These are phyloP conservation scores for Fraxinus baroniana DNA, from an alignment of 305 asterid species.

Conservation along the genomic window DNA sequence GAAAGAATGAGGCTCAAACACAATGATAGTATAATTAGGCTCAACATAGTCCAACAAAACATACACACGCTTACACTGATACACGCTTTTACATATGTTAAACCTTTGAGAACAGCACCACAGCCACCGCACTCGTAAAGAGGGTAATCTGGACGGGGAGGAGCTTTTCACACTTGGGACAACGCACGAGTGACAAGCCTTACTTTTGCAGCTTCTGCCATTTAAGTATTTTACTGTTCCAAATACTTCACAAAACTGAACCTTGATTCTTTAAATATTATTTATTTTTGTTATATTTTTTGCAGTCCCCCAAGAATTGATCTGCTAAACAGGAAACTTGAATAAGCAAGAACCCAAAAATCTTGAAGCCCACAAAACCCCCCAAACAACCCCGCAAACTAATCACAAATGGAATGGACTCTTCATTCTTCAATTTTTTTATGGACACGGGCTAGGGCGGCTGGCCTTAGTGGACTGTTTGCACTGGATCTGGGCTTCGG, in stretches of 20 bases:
- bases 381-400: too few relatives aligned
- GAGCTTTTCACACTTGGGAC: constrained; percentile 90
- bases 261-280: not conserved
- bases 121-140: constrained; percentile 90
- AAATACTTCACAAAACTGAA: constrained; percentile 20
- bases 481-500: too few relatives aligned
- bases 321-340: constrained; percentile 9
- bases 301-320: constrained; percentile 24
- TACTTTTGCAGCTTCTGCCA: constrained; percentile 65
- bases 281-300: constrained; percentile 3
- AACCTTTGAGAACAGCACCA: constrained; percentile 83
- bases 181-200: constrained; percentile 80
- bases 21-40: not conserved
- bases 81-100: not conserved
- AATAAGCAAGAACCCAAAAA: constrained; percentile 17
- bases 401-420: too few relatives aligned
- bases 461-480: too few relatives aligned
- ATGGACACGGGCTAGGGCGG: too few relatives aligned
- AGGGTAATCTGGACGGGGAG: constrained; percentile 72
- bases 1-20: too few relatives aligned
- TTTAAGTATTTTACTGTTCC: constrained; percentile 21
- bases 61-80: not conserved
- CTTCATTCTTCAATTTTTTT: too few relatives aligned
- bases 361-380: constrained; percentile 27
- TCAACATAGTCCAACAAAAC: constrained; percentile 1